Base-by-base conservation (phyloP, 768 basidiomycete genomes). In the Russula brevipes region DNA sequence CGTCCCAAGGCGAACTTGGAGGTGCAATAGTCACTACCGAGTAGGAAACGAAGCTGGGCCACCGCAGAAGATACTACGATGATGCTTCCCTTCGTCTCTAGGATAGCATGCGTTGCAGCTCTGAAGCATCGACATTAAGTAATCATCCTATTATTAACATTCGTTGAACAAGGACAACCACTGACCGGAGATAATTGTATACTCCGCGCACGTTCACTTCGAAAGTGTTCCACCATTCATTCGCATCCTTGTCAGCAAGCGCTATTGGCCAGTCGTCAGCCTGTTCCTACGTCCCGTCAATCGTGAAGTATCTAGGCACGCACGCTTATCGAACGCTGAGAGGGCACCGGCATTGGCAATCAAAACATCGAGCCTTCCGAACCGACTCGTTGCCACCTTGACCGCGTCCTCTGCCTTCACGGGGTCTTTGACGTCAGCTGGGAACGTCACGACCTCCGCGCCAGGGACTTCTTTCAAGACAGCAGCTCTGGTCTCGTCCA, bases 341-440 rank as follows among this genome's bases (percentile, higher is more conserved):
- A n/a, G 8, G 6, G 54, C 49, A 11, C 72, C 73, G 3, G 74
- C 73, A 57, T 71, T 74, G 19, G 68, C 69, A 12, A 75, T 35
- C 24, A 71, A 61, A 35, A 73, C 66, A 54, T 76, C 74, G 3
- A 75, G 66, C 12, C 59, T 55, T 6, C 72, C 74, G 46, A 73
- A 76, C 0, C 58, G 66, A 10, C 60, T 59, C 8, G 69, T 54
- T 8, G 71, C 69, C 3, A 54, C 63, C 6, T 61, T 55, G 12
- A 74, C 70, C 1, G 69, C 73, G 14, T 64, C 68, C 11, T 65
- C 68, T 16, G 73, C 68, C 10, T 62, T 54, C 33, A 66, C 61
- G 9, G 57, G 57, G 38, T 70, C 61, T 3, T 65, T 64, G 31
- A 72, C 71, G 58, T 76, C 73, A 9, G 69, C 68, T 12, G 61